These are phyloP conservation scores for Byssoonygena ceratinophila DNA, from an alignment of 2,329 filamentous ascomycete species.

Conservation along the genomic window DNA sequence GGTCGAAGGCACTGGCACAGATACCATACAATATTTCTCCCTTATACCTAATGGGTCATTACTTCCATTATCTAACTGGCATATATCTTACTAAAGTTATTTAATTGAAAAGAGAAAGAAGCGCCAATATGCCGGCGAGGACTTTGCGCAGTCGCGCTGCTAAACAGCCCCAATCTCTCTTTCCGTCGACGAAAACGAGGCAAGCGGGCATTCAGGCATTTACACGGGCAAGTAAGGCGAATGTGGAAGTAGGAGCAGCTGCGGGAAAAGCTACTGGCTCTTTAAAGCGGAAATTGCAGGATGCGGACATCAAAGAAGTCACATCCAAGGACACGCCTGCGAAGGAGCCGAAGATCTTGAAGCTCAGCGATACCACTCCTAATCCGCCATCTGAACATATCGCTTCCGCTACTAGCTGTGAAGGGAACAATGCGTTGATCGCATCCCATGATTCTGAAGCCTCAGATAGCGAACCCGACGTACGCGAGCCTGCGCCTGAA, in stretches of 20 bases:
- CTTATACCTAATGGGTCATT: background rate
- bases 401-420: background rate
- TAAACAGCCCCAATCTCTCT: constrained; percentile 22
- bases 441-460: background rate
- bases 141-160: constrained; percentile 21
- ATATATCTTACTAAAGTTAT: constrained; percentile 1
- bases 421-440: background rate
- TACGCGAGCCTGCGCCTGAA: background rate
- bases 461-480: background rate
- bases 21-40: background rate
- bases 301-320: constrained; percentile 13
- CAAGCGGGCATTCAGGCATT: constrained; percentile 38
- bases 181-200: constrained; percentile 25
- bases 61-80: constrained; percentile 8
- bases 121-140: constrained; percentile 11
- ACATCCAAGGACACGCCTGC: background rate
- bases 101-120: background rate
- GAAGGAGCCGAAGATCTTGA: background rate
- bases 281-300: constrained; percentile 32
- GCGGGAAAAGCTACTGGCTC: constrained; percentile 23
- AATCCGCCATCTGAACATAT: background rate
- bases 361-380: background rate
- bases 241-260: constrained; percentile 20
- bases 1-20: background rate
- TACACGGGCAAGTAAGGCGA: constrained; percentile 37